Base-by-base conservation (phyloP, 306 rosid genomes). In the Prinsepia uniflora region DNA sequence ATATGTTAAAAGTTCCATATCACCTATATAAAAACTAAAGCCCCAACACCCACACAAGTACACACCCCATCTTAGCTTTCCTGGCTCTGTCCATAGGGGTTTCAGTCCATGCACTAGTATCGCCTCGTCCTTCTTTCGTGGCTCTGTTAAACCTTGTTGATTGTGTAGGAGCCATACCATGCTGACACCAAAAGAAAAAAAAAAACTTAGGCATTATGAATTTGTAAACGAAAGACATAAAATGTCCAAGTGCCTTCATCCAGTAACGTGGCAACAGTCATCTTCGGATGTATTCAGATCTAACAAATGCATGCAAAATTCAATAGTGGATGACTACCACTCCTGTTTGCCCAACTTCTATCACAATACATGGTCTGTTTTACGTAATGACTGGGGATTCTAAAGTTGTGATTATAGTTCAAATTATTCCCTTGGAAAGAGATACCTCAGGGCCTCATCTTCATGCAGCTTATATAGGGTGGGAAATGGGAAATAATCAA, bases 21-120 rank as follows among this genome's bases (percentile, higher is more conserved):
- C 36, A 30, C n/a, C 34, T 5, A 6, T 15, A 15, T 15, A 45
- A 10, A 45, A 0, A 46, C 2, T 3, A 6, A 3, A 30, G 36
- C 36, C 36, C 36, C 3, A 2, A 30, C 36, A 30, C 30, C 1
- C 36, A 30, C 12, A 66, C 52, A 54, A 68, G 63, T 76, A 71
- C 82, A 63, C 75, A 90, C 98, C 88, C 81, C 86, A 76, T 90
- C 85, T 94, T 90, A 7, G 98, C 97, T 76, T 94, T 94, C 75
- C 89, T 95, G 67, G 96, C 92, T 86, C 88, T 84, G 78, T 90
- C 97, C 1, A 74, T 74, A 63, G 96, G 98, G 41, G 97, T 87
- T 75, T 94, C 98, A 1, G 98, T 90, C 98, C 98, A 90, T 52
- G 34, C 81, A 69, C 95, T 90, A 44, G 98, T 87, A 74, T 94